A percentile compares a stretch with the other conserved stretches of the same genome.
These are phyloP conservation scores for Lachnellula arida DNA, from an alignment of 2,329 filamentous ascomycete species.

Conservation along the genomic window DNA sequence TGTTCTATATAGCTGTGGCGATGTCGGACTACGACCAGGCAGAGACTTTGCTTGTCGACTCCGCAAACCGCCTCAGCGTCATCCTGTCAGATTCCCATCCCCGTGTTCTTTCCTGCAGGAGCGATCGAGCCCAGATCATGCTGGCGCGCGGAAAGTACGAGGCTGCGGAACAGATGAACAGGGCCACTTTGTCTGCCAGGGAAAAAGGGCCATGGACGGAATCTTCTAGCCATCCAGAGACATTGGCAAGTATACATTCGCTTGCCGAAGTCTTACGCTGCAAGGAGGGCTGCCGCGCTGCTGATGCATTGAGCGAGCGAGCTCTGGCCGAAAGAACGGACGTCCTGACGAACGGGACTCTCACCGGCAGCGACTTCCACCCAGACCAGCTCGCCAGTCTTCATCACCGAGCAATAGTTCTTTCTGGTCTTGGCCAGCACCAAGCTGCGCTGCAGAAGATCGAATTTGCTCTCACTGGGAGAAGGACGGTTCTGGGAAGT, in stretches of 20 bases:
- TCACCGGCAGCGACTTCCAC: conserved; percentile 21
- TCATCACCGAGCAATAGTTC: conserved; percentile 24
- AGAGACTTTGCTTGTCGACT: conserved; percentile 16
- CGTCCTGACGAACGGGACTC: conserved; percentile 20
- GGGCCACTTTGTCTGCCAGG: conserved; percentile 12
- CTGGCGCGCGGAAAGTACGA: conserved; percentile 23
- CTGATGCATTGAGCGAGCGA: conserved; percentile 21
- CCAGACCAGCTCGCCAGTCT: conserved; percentile 25
- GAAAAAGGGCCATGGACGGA: conserved; percentile 24
- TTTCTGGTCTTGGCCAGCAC: conserved; percentile 23
- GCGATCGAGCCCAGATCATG: conserved; percentile 21
- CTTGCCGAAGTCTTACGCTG: conserved; percentile 20
- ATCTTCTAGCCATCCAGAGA: conserved; percentile 23
- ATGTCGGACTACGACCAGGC: conserved; percentile 19
- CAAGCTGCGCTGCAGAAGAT: conserved; percentile 20
- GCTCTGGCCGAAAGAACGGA: conserved; percentile 19
- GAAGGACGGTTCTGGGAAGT: conserved; percentile 18
- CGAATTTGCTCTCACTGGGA: conserved; percentile 15
- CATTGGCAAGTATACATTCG: conserved; percentile 25
- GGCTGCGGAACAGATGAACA: conserved; percentile 21
- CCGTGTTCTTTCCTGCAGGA: conserved; percentile 18
- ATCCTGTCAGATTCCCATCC: conserved; percentile 21
- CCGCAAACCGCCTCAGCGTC: conserved; percentile 15
- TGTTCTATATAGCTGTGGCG: conserved; percentile 18
- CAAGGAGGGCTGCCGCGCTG: conserved; percentile 22